phyloP scores from a whole-genome alignment of 129 eudicot species.

The Kitagawia praeruptora region DNA sequence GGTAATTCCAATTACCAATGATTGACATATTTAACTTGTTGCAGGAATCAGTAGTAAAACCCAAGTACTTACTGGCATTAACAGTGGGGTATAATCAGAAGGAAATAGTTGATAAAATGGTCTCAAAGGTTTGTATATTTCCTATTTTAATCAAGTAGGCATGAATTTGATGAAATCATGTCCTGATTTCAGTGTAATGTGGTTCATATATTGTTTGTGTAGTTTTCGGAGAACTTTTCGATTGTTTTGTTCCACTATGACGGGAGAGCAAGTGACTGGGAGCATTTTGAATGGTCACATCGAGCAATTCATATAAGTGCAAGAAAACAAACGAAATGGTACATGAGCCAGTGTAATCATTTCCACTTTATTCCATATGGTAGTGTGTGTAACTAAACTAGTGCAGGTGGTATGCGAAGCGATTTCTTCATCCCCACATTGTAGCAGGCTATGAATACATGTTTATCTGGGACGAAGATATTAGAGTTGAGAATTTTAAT shows the following conservation, averaged over 20 bases:
- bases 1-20: background rate
- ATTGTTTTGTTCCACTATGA: constrained; percentile 40
- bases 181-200: background rate
- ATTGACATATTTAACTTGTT: background rate
- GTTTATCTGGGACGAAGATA: constrained; percentile 61
- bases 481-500: constrained; percentile 46
- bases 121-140: constrained; percentile 24
- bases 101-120: constrained; percentile 31
- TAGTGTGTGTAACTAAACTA: background rate
- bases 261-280: constrained; percentile 41
- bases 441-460: constrained; percentile 45
- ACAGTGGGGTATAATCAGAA: constrained; percentile 39
- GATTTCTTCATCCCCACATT: constrained; percentile 49
- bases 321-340: constrained; percentile 45
- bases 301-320: constrained; percentile 40
- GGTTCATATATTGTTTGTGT: constrained; percentile 12
- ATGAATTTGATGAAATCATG: background rate
- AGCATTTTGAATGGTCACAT: constrained; percentile 39
- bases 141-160: background rate
- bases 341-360: background rate
- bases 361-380: background rate
- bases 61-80: constrained; percentile 34
- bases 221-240: constrained; percentile 38
- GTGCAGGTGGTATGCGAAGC: constrained; percentile 56
- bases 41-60: constrained; percentile 10